Evolutionary conservation across 1,284 basidiomycete species (phyloP).

Genomic region (Pseudozyma thailandica): DNA sequence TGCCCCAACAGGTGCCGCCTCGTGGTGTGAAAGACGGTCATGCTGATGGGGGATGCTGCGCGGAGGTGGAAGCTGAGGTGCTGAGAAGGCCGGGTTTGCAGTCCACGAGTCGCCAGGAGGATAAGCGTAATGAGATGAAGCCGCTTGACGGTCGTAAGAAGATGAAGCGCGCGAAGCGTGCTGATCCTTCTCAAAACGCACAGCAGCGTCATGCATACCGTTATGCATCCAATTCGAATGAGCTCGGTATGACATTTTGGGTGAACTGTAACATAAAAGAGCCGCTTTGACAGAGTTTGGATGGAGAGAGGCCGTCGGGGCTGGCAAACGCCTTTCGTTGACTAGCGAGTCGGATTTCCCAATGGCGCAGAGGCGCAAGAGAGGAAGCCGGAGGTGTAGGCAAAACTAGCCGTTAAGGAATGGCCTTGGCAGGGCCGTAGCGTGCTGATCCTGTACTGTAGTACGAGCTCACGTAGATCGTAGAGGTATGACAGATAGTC

Average conservation of each 20-base stretch:
- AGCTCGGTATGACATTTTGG: slow-evolving; percentile 11
- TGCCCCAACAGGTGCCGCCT: background rate
- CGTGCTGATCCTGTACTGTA: too few species aligned
- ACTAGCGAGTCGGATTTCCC: too few species aligned
- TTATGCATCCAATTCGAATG: slow-evolving; percentile 1
- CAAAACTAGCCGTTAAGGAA: too few species aligned
- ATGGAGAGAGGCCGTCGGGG: background rate
- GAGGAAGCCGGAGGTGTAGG: too few species aligned
- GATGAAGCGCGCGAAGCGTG: slow-evolving; percentile 5
- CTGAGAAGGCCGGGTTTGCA: slow-evolving; percentile 10
- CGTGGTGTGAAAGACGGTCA: slow-evolving; percentile 1
- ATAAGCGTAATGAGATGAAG: background rate
- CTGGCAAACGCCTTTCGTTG: too few species aligned
- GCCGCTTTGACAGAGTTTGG: too few species aligned
- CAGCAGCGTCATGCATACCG: too few species aligned
- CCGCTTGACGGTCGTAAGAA: slow-evolving; percentile 7
- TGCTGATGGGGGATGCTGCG: slow-evolving; percentile 5
- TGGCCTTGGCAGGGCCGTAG: too few species aligned
- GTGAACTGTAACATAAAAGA: too few species aligned
- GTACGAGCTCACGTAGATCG: too few species aligned
- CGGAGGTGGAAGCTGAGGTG: slow-evolving; percentile 22
- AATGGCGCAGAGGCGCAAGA: too few species aligned
- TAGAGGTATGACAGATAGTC: too few species aligned
- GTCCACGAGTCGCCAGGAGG: background rate
- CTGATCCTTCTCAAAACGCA: slow-evolving; percentile 4